phyloP scores from a whole-genome alignment of 164 flowering plant genomes.

The Chimonanthus salicifolius region DNA sequence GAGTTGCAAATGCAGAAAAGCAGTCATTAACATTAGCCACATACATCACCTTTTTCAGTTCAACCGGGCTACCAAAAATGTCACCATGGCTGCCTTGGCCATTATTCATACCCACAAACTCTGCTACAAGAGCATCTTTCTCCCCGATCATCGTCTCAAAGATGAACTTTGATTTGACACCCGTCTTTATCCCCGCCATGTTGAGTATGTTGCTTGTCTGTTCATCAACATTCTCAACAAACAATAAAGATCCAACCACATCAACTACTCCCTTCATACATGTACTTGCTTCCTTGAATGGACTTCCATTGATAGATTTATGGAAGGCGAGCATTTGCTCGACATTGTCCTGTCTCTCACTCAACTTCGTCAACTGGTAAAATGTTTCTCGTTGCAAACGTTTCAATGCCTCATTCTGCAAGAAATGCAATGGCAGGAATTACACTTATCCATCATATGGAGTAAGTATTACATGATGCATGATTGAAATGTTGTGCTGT shows the following conservation, averaged over 20 bases:
- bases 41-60: slow-evolving; percentile 62
- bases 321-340: slow-evolving; percentile 57
- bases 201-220: slow-evolving; percentile 33
- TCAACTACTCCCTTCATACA: slow-evolving; percentile 67
- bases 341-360: slow-evolving; percentile 89
- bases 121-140: slow-evolving; percentile 54
- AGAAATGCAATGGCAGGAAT: slow-evolving; percentile 28
- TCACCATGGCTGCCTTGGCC: slow-evolving; percentile 20
- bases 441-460: slow-evolving; percentile 17
- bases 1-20: slow-evolving; percentile 56
- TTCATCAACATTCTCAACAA: slow-evolving; percentile 36
- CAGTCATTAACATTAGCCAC: slow-evolving; percentile 56
- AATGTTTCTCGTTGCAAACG: slow-evolving; percentile 88
- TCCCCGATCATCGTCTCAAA: slow-evolving; percentile 62
- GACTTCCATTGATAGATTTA: slow-evolving; percentile 48
- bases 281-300: slow-evolving; percentile 60
- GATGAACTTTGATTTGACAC: slow-evolving; percentile 49
- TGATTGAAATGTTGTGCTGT: too few species aligned
- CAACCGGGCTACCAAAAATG: slow-evolving; percentile 43
- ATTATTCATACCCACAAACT: slow-evolving; percentile 48
- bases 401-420: slow-evolving; percentile 91
- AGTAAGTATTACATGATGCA: not conserved
- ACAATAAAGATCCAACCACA: slow-evolving; percentile 49
- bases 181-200: slow-evolving; percentile 58
- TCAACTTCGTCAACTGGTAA: slow-evolving; percentile 86